A percentile compares a stretch with the other conserved stretches of the same genome.
These are phyloP conservation scores for Tolypocladium ovalisporum DNA, from an alignment of 2,329 filamentous ascomycete species.

Conservation along the genomic window DNA sequence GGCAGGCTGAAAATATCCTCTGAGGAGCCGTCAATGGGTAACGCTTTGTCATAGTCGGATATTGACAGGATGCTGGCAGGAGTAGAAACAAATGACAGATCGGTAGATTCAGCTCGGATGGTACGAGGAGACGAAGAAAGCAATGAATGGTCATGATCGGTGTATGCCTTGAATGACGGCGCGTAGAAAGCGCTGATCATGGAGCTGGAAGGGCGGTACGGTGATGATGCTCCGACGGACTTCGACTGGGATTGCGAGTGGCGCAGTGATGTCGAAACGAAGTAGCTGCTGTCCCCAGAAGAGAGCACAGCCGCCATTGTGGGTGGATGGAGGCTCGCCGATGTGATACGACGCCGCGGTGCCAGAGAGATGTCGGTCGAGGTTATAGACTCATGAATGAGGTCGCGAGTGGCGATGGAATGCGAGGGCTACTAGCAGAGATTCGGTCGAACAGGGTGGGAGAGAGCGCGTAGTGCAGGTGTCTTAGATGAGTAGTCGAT, in stretches of 20 bases:
- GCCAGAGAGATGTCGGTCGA: neutral
- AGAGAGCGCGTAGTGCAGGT: neutral
- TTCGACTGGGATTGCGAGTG: constrained; percentile 52
- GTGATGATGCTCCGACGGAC: constrained; percentile 34
- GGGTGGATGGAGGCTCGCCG: neutral
- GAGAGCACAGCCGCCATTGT: constrained; percentile 46
- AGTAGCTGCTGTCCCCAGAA: constrained; percentile 47
- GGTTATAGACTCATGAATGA: neutral
- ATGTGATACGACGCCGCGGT: constrained; percentile 3
- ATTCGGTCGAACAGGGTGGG: too few relatives aligned
- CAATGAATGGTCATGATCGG: constrained; percentile 40
- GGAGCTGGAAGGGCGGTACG: constrained; percentile 32
- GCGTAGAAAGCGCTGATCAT: constrained; percentile 36
- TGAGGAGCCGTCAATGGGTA: constrained; percentile 30
- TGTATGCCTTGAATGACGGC: constrained; percentile 28
- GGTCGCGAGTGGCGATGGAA: neutral
- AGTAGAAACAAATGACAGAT: constrained; percentile 50
- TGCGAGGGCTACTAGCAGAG: neutral
- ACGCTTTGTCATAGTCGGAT: constrained; percentile 40
- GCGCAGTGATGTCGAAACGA: constrained; percentile 41
- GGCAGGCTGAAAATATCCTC: constrained; percentile 37
- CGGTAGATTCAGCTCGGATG: constrained; percentile 39
- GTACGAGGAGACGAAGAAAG: constrained; percentile 45
- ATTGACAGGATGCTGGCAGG: constrained; percentile 53
- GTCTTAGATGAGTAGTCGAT: constrained; percentile 1